These are phyloP conservation scores for Haematococcus lacustris DNA, from an alignment of 139 green algal species.

Conservation along the genomic window DNA sequence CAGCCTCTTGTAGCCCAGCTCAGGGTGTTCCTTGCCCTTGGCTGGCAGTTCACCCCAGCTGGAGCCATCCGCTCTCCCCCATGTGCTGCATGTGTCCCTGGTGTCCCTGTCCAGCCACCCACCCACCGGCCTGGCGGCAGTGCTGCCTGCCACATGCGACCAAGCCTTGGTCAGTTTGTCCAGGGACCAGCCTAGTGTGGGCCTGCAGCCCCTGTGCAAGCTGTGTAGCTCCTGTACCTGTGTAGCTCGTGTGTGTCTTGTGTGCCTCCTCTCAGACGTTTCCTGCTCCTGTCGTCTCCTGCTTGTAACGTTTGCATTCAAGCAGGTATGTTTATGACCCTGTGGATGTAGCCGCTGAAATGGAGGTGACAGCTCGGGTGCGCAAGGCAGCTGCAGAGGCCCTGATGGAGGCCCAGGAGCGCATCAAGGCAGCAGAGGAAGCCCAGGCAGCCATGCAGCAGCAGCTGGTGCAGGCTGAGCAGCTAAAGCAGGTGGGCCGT, in stretches of 20 bases:
- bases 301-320: neutral
- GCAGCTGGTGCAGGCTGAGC: constrained; percentile 27
- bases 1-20: too few species aligned
- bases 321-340: constrained; percentile 37
- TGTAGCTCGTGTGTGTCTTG: constrained; percentile 6
- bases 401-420: constrained; percentile 31
- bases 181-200: neutral
- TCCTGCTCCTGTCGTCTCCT: neutral
- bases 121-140: too few species aligned
- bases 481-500: constrained; percentile 13
- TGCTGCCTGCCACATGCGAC: constrained; percentile 30
- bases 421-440: constrained; percentile 32
- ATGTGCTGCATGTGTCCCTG: too few species aligned
- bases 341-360: constrained; percentile 30
- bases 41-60: too few species aligned
- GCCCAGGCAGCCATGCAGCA: constrained; percentile 24
- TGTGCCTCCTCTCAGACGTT: neutral
- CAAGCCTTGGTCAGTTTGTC: neutral
- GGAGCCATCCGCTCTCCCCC: too few species aligned
- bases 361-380: constrained; percentile 32
- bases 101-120: too few species aligned
- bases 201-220: neutral
- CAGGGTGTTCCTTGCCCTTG: too few species aligned
- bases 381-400: constrained; percentile 33
- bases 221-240: too few species aligned